Conservation (phyloP, 2,329 filamentous ascomycete species). For the Cercospora berteroae region DNA sequence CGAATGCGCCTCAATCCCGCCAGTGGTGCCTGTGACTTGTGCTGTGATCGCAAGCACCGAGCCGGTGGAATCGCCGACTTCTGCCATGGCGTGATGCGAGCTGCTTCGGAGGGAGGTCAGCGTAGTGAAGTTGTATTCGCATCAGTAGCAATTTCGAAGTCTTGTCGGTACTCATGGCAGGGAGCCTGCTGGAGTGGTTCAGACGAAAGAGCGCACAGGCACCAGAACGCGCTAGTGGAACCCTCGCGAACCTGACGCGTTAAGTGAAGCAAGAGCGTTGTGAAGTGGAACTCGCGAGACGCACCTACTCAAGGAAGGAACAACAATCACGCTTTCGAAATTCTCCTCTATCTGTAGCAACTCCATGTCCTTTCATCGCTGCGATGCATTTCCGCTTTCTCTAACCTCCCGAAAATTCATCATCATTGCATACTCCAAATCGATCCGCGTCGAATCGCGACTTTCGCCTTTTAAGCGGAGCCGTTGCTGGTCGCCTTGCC, state of each 20-base stretch:
- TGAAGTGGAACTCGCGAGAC: neutral
- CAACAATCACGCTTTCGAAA: neutral
- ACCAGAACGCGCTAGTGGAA: neutral
- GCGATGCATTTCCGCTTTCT: neutral
- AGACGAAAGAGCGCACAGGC: neutral
- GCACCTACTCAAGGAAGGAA: neutral
- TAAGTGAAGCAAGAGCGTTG: neutral
- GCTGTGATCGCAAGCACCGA: no score
- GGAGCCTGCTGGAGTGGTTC: neutral
- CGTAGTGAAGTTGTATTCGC: neutral
- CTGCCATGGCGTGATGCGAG: neutral
- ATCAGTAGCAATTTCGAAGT: neutral
- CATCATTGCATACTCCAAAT: slow-evolving; percentile 2
- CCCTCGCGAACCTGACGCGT: neutral
- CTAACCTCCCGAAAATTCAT: slow-evolving; percentile 1
- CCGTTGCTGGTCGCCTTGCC: slow-evolving; percentile 28
- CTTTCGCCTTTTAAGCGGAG: slow-evolving; percentile 9
- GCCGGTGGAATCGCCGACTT: no score
- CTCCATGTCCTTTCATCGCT: neutral
- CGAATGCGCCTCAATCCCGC: no score
- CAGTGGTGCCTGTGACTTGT: no score
- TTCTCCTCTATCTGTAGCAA: slow-evolving; percentile 4
- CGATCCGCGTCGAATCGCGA: slow-evolving; percentile 3
- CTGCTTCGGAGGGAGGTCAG: neutral
- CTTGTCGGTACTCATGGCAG: neutral